Base-by-base conservation (phyloP, 2,329 filamentous ascomycete species). In the Verticillium albo-atrum region DNA sequence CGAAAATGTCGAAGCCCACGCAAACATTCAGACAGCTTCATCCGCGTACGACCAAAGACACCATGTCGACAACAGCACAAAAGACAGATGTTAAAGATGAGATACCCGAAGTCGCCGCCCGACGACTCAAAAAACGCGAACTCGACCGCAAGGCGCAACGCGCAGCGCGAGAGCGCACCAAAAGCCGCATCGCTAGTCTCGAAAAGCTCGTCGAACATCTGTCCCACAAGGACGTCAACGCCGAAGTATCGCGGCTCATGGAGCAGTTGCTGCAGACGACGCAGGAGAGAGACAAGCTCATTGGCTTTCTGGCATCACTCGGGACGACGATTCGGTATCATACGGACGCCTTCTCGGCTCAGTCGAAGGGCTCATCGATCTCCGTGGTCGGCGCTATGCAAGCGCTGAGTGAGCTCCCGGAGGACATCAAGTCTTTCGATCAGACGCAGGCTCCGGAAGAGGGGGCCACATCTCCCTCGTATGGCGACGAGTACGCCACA, bases 101-200 rank as follows among this genome's bases (percentile, higher is more conserved):
- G n/a, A n/a, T n/a, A n/a, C 30, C 30, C 30, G 32, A 60, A 20
- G 35, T 34, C 4, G 20, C 51, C 26, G 61, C 61, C 54, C 59
- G 59, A 47, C 60, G 61, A 58, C 63, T 70, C 32, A 69, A 70
- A 62, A 72, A 72, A 60, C 61, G 70, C n/a, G 70, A 72, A 53
- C 66, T 72, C 12, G 70, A 72, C 56, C 69, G 70, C 58, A 68
- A 67, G 42, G 69, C 70, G 4, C 70, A 72, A 60, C 63, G 70
- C 3, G 58, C 67, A 20, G 68, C 69, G 12, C 68, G 70, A 15
- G 69, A 72, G 55, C 63, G 70, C 12, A 72, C 67, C 26, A 68
- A 68, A 58, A 68, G 62, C 30, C 69, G 70, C 30, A 71, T 72
- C 37, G 63, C 68, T 15, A 63, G 70, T 28, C 64, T 72, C 2